Evolutionary conservation across 75 land plant species (phyloP).

Genomic region (Azolla pinnata): DNA sequence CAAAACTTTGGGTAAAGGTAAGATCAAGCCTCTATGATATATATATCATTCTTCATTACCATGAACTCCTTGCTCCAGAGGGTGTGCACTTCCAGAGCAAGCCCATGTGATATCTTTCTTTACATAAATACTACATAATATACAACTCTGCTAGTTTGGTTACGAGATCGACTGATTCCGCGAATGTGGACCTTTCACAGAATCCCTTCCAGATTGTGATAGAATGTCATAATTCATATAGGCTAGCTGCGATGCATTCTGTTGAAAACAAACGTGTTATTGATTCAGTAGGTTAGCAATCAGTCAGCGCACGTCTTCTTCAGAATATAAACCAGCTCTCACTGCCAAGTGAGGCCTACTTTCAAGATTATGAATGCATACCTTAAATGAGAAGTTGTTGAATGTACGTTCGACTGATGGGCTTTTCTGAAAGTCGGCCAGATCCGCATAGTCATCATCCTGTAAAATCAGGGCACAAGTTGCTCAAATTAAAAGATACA

Average conservation of each 20-base stretch:
- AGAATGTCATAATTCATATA: slow-evolving; percentile 32
- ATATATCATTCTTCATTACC: too few species aligned
- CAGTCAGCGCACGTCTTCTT: background rate
- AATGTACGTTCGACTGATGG: slow-evolving; percentile 25
- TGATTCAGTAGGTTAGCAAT: too few species aligned
- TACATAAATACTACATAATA: background rate
- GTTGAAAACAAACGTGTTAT: slow-evolving; percentile 1
- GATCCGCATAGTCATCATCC: slow-evolving; percentile 15
- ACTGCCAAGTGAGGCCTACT: background rate
- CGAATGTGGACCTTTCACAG: slow-evolving; percentile 15
- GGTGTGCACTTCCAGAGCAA: background rate
- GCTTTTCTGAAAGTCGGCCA: slow-evolving; percentile 29
- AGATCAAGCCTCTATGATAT: too few species aligned
- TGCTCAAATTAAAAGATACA: too few species aligned
- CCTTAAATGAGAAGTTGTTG: slow-evolving; percentile 41
- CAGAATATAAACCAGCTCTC: background rate
- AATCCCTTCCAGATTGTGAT: slow-evolving; percentile 21
- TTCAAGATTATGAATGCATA: background rate
- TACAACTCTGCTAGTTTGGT: background rate
- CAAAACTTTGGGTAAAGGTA: slow-evolving; percentile 1
- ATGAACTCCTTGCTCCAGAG: too few species aligned
- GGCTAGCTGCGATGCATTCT: slow-evolving; percentile 28
- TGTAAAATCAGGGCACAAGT: too few species aligned
- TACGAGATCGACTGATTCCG: slow-evolving; percentile 4
- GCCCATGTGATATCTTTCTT: background rate